Base-by-base conservation (phyloP, 1,284 basidiomycete species). In the Pascua guehoae region DNA sequence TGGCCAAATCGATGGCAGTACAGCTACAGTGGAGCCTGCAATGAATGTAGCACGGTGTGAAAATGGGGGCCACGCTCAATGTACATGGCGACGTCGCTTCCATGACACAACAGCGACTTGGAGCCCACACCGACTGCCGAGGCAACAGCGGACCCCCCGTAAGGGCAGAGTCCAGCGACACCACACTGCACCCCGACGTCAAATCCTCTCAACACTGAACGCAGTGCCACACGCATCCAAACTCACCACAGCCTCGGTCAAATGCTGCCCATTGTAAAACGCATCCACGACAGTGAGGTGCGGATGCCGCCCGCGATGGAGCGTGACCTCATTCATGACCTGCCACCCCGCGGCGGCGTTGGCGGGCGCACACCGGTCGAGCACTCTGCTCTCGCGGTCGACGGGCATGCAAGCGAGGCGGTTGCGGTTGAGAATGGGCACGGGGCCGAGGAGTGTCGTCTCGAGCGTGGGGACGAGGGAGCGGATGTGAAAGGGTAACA, bases 311-410 rank as follows among this genome's bases (percentile, higher is more conserved):
- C 94, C 94, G 18, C 94, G 85, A 75, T 98, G 95, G 18, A 98
- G 80, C 11, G 91, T 86, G 54, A 98, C 86, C 77, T 98, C 95
- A 71, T 98, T 98, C 91, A 98, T 95, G 40, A 96, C 91, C 76
- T 97, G 93, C 85, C 90, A 91, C 62, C 89, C 92, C 4, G 24
- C 24, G 24, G 24, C 24, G 7, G 24, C 24, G 85, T 67, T 58
- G 12, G 64, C 64, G 17, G 49, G 55, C 1, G 63, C 60, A 49
- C 66, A 72, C 7, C 66, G 57, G 42, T 68, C 80, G 53, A 88
- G 84, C 49, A 83, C 80, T 32, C 77, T 75, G 0, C 85, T 82
- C 17, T 86, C 79, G 17, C 81, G 77, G 65, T 87, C 82, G 51
- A 86, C 84, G 65, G 92, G 88, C 24, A 82, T 85, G 68, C 89